phyloP scores from a whole-genome alignment of 768 basidiomycete species.

The Suillus clintonianus region DNA sequence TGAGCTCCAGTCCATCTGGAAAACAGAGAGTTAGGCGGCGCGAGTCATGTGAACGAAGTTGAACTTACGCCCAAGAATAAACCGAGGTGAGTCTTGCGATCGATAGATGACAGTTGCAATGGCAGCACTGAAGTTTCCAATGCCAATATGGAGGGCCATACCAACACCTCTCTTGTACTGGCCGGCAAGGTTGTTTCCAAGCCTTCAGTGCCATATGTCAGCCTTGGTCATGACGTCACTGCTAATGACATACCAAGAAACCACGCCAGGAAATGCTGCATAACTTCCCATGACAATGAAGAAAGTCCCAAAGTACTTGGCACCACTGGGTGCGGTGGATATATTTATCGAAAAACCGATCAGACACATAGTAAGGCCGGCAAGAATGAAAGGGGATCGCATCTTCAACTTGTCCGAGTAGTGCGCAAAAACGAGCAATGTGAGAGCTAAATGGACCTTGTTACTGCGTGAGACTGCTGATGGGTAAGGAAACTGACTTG shows the following conservation, averaged over 20 bases:
- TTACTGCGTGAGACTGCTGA: not conserved
- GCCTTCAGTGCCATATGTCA: not conserved
- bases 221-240: not conserved
- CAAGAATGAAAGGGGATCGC: constrained; percentile 61
- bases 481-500: constrained; percentile 45
- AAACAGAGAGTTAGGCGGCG: not conserved
- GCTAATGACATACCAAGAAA: constrained; percentile 52
- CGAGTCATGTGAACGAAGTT: not conserved
- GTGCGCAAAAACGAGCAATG: constrained; percentile 51
- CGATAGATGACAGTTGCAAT: constrained; percentile 65
- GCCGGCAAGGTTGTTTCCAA: constrained; percentile 32
- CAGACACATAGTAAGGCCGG: constrained; percentile 48
- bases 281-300: constrained; percentile 66
- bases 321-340: constrained; percentile 48
- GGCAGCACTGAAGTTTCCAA: constrained; percentile 65
- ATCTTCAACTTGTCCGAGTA: constrained; percentile 55
- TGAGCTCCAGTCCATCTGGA: constrained; percentile 63
- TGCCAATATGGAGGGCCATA: constrained; percentile 68
- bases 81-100: constrained; percentile 57
- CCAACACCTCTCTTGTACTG: constrained; percentile 72
- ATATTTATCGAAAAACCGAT: constrained; percentile 66
- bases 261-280: constrained; percentile 56
- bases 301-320: constrained; percentile 72
- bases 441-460: constrained; percentile 38
- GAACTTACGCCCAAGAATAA: constrained; percentile 56